Evolutionary conservation across 1,139 yeast species (phyloP).

Genomic region (Hanseniaspora sp.): DNA sequence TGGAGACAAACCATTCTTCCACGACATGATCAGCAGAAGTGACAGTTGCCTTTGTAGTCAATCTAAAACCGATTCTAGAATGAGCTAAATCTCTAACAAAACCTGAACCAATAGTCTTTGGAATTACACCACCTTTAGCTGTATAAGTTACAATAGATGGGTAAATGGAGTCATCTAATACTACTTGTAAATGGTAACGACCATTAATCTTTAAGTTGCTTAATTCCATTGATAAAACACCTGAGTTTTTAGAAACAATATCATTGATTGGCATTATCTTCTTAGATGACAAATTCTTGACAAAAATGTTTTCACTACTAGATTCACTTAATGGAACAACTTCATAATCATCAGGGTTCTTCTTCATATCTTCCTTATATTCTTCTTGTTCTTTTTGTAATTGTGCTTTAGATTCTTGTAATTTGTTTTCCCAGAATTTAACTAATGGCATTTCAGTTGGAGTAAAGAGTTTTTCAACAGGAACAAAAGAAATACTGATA

Average conservation of each 20-base stretch:
- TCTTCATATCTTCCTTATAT: slow-evolving; percentile 41
- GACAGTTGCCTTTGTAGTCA: slow-evolving; percentile 43
- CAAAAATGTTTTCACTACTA: slow-evolving; percentile 30
- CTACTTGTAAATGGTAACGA: slow-evolving; percentile 44
- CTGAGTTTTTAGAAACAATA: slow-evolving; percentile 47
- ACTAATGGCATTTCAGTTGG: slow-evolving; percentile 43
- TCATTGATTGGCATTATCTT: slow-evolving; percentile 42
- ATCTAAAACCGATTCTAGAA: slow-evolving; percentile 46
- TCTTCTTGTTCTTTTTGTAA: slow-evolving; percentile 36
- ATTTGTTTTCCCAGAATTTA: slow-evolving; percentile 33
- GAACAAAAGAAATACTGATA: slow-evolving; percentile 54
- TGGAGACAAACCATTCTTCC: slow-evolving; percentile 40
- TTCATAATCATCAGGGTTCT: slow-evolving; percentile 51
- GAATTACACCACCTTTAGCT: slow-evolving; percentile 23
- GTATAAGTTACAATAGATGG: slow-evolving; percentile 50
- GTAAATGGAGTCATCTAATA: slow-evolving; percentile 52
- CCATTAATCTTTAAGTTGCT: slow-evolving; percentile 39
- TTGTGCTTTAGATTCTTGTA: slow-evolving; percentile 31
- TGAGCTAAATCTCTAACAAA: slow-evolving; percentile 61
- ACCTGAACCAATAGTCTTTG: slow-evolving; percentile 18
- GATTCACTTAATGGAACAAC: slow-evolving; percentile 47
- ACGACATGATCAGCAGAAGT: slow-evolving; percentile 40
- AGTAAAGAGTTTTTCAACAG: slow-evolving; percentile 52
- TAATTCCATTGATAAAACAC: slow-evolving; percentile 46
- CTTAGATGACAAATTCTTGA: slow-evolving; percentile 33